phyloP scores from a whole-genome alignment of 106 monocot species.

The Ottelia alismoides region DNA sequence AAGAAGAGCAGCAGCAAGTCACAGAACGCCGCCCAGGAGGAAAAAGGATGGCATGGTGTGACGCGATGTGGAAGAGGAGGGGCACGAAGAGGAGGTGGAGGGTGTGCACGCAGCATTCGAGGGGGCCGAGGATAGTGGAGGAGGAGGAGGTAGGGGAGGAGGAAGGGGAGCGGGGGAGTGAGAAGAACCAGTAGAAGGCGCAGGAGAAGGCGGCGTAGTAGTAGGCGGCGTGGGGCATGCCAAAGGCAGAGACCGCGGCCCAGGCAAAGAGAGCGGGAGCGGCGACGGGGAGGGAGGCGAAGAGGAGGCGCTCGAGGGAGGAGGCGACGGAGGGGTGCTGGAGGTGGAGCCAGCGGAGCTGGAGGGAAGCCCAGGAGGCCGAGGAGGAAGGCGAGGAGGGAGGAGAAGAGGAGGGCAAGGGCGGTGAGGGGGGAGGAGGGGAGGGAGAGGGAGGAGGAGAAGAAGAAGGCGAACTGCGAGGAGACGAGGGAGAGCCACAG shows the following conservation, averaged over 20 bases:
- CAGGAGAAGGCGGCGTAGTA: conserved; percentile 55
- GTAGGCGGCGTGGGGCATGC: conserved; percentile 58
- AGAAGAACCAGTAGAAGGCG: conserved; percentile 81
- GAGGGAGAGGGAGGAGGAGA: conserved; percentile 31
- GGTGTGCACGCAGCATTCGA: conserved; percentile 80
- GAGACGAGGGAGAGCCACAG: conserved; percentile 68
- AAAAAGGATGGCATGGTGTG: conserved; percentile 54
- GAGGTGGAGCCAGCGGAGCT: conserved; percentile 82
- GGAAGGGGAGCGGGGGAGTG: conserved; percentile 51
- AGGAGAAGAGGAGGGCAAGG: conserved; percentile 61
- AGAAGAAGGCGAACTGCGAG: conserved; percentile 70
- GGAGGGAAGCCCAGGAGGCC: conserved; percentile 83
- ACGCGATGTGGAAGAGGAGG: conserved; percentile 44
- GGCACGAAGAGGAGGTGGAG: conserved; percentile 78
- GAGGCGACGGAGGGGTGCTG: conserved; percentile 53
- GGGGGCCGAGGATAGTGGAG: conserved; percentile 47
- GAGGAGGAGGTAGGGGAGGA: conserved; percentile 55
- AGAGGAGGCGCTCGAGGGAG: conserved; percentile 75
- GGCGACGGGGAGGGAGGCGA: conserved; percentile 67
- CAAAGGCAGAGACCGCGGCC: conserved; percentile 68
- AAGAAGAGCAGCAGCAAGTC: conserved; percentile 85
- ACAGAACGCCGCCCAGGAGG: conserved; percentile 41
- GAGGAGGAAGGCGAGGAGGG: conserved; percentile 52
- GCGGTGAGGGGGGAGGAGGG: conserved; percentile 34
- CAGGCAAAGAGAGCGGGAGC: conserved; percentile 66